Evolutionary conservation across 2,329 filamentous ascomycete genomes (phyloP), one percentile per base, ranked within the genome.

Genomic region (Cladobotryum protrusum): DNA sequence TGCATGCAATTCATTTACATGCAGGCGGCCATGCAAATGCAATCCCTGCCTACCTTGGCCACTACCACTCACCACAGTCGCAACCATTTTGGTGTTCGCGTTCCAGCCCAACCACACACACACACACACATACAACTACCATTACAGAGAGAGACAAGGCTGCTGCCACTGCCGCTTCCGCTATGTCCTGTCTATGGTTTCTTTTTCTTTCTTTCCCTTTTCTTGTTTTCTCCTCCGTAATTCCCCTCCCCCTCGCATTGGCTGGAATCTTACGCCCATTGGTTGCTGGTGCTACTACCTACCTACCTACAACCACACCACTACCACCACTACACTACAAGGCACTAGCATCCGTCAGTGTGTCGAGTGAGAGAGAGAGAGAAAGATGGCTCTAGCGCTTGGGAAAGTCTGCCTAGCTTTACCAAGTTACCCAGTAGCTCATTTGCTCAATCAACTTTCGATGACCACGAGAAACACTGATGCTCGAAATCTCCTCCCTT

Each of bases 1-100:
- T 49, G 46, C 46, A 52, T 52, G 47, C 50, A 37, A 29, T 52
- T 37, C 20, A 8, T 33, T 35, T 29, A 18, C 20, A 45, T 52
- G 46, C 49, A 49, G n/a, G 44, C 15, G 37, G 19, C 44, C 5
- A 40, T 15, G 37, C 13, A 40, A 15, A 40, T 40, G 37, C 37
- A 40, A 40, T 29, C 24, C 24, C 24, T 9, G 11, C 4, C 37
- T 19, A 17, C 17, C 37, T 19, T 12, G 19, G 37, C 37, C 37
- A 40, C n/a, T n/a, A 19, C n/a, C 15, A 5, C 15, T 9, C 2
- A 12, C 37, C 37, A 12, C 36, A 24, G 7, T 7, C 20, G 7
- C 20, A 24, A 24, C 36, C 36, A 13, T 35, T 15, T 15, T 6
- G 17, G 35, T 37, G 6, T 15, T 13, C 35, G 35, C 17, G 35